A percentile compares a stretch with the other conserved stretches of the same genome.
These are phyloP conservation scores for Straminergon stramineum DNA, from an alignment of 225 moss, liverwort and hornwort species.

Conservation along the genomic window DNA sequence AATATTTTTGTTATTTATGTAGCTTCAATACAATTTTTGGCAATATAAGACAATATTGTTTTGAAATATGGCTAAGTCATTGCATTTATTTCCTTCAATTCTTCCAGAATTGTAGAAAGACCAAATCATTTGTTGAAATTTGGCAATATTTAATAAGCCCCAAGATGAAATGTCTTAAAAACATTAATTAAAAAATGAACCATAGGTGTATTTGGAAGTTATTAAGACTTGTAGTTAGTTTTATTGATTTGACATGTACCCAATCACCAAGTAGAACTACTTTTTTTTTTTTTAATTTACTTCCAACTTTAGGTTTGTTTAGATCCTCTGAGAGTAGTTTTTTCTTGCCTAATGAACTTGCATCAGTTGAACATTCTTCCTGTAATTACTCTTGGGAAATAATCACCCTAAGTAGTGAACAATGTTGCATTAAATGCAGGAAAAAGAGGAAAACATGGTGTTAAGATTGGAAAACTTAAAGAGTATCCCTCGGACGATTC, in stretches of 20 bases:
- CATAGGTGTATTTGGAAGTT: neutral
- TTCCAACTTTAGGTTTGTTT: neutral
- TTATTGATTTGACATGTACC: neutral
- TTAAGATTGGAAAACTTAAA: neutral
- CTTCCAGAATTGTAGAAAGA: too few relatives aligned
- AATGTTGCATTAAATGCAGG: too few relatives aligned
- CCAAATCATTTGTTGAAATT: neutral
- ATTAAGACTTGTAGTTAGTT: neutral
- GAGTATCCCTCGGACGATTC: neutral
- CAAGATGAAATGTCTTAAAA: neutral
- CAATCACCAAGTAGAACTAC: neutral
- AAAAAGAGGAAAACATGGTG: neutral
- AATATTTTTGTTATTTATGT: neutral
- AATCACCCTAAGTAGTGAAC: too few relatives aligned
- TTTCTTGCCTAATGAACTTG: neutral
- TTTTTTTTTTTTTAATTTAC: too few relatives aligned
- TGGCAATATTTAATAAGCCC: too few relatives aligned
- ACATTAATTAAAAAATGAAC: neutral
- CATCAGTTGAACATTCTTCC: neutral
- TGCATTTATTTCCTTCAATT: neutral
- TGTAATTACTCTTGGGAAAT: neutral
- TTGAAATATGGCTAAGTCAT: accelerated
- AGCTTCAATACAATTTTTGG: too few relatives aligned
- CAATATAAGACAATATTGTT: neutral
- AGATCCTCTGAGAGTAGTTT: accelerated